phyloP scores from a whole-genome alignment of 2,329 filamentous ascomycete genomes.

The Neofusicoccum laricinum region DNA sequence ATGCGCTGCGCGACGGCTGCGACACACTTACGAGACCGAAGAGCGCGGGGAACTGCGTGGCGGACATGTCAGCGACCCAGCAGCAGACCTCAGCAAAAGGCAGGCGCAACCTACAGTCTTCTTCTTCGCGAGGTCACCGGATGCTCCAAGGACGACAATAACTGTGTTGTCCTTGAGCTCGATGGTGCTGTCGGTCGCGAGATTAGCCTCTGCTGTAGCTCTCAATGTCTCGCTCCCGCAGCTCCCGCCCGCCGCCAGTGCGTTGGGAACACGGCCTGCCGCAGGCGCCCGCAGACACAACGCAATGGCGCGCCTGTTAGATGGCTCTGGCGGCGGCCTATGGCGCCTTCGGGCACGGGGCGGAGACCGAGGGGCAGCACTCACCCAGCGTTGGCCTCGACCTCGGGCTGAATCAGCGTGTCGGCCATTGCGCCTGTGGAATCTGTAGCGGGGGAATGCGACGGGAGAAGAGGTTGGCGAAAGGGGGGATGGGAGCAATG shows the following conservation, averaged over 20 bases:
- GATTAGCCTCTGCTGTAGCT: slow-evolving; percentile 4
- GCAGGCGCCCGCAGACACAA: not conserved
- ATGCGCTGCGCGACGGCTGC: slow-evolving; percentile 10
- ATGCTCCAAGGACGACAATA: slow-evolving; percentile 94
- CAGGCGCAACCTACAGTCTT: slow-evolving; percentile 71
- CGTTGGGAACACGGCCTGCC: not conserved
- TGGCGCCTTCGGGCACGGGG: not conserved
- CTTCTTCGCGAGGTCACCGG: slow-evolving; percentile 98
- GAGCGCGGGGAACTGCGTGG: slow-evolving; percentile 81
- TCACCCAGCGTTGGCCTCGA: slow-evolving; percentile 47
- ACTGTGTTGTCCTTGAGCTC: slow-evolving; percentile 99
- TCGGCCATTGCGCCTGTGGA: slow-evolving; percentile 42
- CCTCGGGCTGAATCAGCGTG: slow-evolving; percentile 47
- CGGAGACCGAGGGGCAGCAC: slow-evolving; percentile 20
- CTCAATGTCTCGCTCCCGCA: not conserved
- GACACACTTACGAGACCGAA: slow-evolving; percentile 82
- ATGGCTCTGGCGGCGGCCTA: not conserved
- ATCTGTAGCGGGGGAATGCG: not conserved
- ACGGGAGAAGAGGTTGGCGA: not conserved
- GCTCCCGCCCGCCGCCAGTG: slow-evolving; percentile 3
- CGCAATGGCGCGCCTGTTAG: not conserved
- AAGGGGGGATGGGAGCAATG: not conserved
- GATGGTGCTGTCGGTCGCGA: slow-evolving; percentile 59
- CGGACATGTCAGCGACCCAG: slow-evolving; percentile 24
- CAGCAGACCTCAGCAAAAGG: slow-evolving; percentile 7